Conservation (phyloP, 2,329 filamentous ascomycete genomes). For the Colletotrichum tropicicola region DNA sequence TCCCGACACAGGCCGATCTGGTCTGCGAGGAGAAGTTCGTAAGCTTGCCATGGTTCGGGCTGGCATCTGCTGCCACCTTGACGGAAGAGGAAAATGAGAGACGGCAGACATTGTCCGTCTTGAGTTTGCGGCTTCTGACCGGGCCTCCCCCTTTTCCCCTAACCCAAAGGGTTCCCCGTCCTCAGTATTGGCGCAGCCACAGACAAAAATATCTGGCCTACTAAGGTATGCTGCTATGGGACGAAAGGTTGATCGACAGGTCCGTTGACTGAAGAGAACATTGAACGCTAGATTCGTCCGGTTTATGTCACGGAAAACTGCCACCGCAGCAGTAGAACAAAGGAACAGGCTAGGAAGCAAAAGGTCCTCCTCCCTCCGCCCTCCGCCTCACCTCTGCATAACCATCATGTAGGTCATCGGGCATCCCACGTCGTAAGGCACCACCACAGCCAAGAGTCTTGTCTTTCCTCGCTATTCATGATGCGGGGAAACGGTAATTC, state of each 20-base stretch:
- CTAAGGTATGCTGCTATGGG: neutral
- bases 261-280: neutral
- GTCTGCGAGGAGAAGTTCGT: neutral
- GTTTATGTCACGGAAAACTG: neutral
- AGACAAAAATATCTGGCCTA: neutral
- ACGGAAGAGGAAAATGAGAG: constrained; percentile 1
- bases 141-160: neutral
- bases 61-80: neutral
- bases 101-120: neutral
- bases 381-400: neutral
- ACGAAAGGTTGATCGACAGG: constrained; percentile 22
- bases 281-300: neutral
- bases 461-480: neutral
- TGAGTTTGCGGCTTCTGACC: neutral
- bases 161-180: neutral
- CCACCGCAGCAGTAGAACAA: neutral
- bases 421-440: neutral
- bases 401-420: neutral
- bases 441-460: constrained; percentile 6
- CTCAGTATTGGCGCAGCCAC: neutral
- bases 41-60: neutral
- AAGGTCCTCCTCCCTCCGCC: neutral
- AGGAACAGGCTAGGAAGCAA: neutral
- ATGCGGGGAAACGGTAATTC: constrained; percentile 9
- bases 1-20: constrained; percentile 15